Evolutionary conservation across 164 flowering plant genomes (phyloP).

Genomic region (Annona squamosa): DNA sequence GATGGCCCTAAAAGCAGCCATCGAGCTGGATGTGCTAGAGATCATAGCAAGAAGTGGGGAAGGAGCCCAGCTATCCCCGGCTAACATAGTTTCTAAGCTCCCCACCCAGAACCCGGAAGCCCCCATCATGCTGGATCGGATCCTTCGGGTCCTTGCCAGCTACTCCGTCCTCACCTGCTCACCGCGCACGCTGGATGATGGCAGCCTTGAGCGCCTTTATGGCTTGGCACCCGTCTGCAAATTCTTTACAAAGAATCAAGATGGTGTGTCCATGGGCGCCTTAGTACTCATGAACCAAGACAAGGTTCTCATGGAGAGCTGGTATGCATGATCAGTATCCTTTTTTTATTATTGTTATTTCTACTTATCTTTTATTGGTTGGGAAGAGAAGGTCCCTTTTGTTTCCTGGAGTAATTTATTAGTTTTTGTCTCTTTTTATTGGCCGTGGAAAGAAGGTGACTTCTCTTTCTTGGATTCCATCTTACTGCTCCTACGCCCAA

Average conservation of each 20-base stretch:
- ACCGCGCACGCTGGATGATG: constrained; percentile 8
- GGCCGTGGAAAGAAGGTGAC: too few relatives aligned
- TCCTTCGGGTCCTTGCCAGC: constrained; percentile 59
- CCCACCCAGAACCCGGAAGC: constrained; percentile 63
- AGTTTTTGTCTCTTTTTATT: too few relatives aligned
- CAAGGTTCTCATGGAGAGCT: constrained; percentile 28
- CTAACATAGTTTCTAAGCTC: constrained; percentile 47
- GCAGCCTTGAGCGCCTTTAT: constrained; percentile 5
- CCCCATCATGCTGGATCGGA: constrained; percentile 61
- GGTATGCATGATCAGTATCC: constrained; percentile 14
- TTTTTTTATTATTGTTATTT: neutral
- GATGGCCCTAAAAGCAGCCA: constrained; percentile 62
- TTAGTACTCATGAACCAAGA: constrained; percentile 14
- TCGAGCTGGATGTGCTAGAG: constrained; percentile 67
- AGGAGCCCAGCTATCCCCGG: constrained; percentile 39
- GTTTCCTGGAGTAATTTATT: too few relatives aligned
- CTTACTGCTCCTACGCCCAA: too few relatives aligned
- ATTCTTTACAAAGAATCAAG: constrained; percentile 14
- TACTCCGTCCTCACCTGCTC: constrained; percentile 45
- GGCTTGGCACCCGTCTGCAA: constrained; percentile 19
- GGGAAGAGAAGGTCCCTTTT: too few relatives aligned
- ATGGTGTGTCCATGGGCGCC: constrained; percentile 21
- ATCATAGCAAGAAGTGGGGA: constrained; percentile 50
- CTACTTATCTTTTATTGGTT: too few relatives aligned
- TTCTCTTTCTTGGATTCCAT: too few relatives aligned